A percentile compares a stretch with the other conserved stretches of the same genome.
Conservation (phyloP, 441 rosid genomes). For the Aleurites moluccanus region DNA sequence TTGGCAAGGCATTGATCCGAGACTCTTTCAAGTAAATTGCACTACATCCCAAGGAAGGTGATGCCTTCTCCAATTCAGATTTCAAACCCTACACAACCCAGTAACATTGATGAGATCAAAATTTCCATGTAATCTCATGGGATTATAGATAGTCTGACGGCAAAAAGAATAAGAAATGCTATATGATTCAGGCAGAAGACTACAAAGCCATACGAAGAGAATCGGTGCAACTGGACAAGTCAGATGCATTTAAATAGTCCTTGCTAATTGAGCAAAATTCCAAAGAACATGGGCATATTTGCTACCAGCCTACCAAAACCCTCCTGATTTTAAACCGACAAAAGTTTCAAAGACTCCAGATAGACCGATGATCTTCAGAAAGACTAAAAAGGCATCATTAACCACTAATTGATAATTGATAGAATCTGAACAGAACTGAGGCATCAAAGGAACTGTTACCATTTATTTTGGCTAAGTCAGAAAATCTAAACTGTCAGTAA, state of each 20-base stretch:
- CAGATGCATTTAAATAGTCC: not conserved
- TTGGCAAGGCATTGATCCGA: slow-evolving; percentile 70
- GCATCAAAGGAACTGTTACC: not conserved
- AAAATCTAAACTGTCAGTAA: not conserved
- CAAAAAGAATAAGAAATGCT: not conserved
- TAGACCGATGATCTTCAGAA: too few relatives aligned
- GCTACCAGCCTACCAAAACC: not conserved
- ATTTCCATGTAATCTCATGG: too few relatives aligned
- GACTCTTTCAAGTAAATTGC: slow-evolving; percentile 86
- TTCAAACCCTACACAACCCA: slow-evolving; percentile 61
- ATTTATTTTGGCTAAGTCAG: not conserved
- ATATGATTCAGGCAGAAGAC: not conserved
- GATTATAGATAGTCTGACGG: not conserved
- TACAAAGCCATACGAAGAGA: not conserved
- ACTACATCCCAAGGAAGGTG: slow-evolving; percentile 80
- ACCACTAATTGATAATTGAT: too few relatives aligned
- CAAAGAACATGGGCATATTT: not conserved
- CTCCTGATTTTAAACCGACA: too few relatives aligned
- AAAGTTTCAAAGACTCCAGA: too few relatives aligned
- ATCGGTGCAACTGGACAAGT: not conserved
- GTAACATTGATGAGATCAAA: slow-evolving; percentile 9
- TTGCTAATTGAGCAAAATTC: not conserved
- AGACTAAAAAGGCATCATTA: not conserved
- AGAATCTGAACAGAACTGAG: not conserved
- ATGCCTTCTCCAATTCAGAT: slow-evolving; percentile 90